Percentiles rank a stretch among this genome's conserved stretches.
phyloP scores from a whole-genome alignment of 2,329 filamentous ascomycete genomes.

The Venturia pyrina region DNA sequence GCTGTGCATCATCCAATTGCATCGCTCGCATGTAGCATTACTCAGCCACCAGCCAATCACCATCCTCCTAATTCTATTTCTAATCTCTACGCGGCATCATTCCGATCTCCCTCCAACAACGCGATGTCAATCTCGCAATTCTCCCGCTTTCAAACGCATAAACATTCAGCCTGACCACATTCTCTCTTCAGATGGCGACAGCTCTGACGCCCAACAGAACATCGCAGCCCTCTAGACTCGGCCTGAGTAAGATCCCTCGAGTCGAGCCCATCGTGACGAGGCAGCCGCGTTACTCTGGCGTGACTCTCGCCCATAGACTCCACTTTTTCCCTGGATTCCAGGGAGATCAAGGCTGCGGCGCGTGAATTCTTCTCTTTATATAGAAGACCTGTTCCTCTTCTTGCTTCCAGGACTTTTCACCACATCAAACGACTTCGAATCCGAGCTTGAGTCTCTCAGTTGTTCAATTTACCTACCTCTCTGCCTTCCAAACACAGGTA shows the following conservation, averaged over 20 bases:
- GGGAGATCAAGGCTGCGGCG: neutral
- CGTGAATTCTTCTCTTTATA: neutral
- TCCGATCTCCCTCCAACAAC: neutral
- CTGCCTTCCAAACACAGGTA: neutral
- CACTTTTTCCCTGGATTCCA: neutral
- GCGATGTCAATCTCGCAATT: neutral
- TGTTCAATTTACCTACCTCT: neutral
- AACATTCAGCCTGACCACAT: neutral
- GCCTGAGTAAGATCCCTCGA: neutral
- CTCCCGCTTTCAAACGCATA: neutral
- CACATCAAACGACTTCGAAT: neutral
- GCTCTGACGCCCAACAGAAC: neutral
- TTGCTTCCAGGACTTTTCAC: too few species aligned
- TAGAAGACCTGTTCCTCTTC: neutral
- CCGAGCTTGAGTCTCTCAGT: neutral
- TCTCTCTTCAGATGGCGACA: neutral
- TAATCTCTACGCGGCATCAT: neutral
- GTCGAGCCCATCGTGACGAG: neutral
- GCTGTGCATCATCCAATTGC: neutral
- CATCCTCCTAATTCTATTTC: neutral
- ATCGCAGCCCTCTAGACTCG: neutral
- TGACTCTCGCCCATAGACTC: neutral
- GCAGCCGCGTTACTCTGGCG: neutral
- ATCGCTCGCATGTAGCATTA: neutral
- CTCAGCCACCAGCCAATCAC: neutral